phyloP scores from a whole-genome alignment of 2,329 filamentous ascomycete genomes.

The Colletotrichum sansevieriae region DNA sequence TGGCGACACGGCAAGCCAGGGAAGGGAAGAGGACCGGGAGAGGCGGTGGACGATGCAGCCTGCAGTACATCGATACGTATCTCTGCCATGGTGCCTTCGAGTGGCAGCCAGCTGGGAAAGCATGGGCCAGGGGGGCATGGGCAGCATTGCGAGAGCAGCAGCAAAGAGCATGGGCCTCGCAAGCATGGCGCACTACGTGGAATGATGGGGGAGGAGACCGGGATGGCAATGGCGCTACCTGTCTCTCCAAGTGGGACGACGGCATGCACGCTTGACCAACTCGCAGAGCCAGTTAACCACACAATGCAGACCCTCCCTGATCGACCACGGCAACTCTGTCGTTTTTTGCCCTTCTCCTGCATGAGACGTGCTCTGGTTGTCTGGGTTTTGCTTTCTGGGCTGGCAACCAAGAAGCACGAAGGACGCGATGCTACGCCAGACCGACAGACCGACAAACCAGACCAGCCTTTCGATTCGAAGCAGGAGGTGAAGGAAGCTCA shows the following conservation, averaged over 20 bases:
- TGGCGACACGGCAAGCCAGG: neutral
- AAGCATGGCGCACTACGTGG: conserved; percentile 32
- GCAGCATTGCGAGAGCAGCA: neutral
- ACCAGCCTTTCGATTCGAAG: conserved; percentile 7
- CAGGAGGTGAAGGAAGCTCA: neutral
- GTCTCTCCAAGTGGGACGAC: conserved; percentile 22
- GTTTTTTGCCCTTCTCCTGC: conserved; percentile 9
- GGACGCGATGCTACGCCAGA: conserved; percentile 35
- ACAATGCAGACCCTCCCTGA: conserved; percentile 20
- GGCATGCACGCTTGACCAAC: conserved; percentile 32
- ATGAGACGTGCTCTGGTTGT: conserved; percentile 16
- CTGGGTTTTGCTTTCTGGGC: conserved; percentile 19
- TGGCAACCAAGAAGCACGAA: conserved; percentile 11
- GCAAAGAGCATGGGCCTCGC: no score
- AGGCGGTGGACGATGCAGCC: conserved; percentile 11
- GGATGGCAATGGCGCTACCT: conserved; percentile 31
- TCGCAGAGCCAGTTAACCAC: conserved; percentile 11
- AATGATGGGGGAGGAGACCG: conserved; percentile 34
- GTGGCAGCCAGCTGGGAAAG: neutral
- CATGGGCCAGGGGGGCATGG: neutral
- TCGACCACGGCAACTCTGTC: conserved; percentile 2
- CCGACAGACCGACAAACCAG: conserved; percentile 15
- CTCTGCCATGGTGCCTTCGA: neutral
- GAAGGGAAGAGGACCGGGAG: conserved; percentile 4
- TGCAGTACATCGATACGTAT: neutral